phyloP scores from a whole-genome alignment of 331 rosid species.

The Quercus lobata region DNA sequence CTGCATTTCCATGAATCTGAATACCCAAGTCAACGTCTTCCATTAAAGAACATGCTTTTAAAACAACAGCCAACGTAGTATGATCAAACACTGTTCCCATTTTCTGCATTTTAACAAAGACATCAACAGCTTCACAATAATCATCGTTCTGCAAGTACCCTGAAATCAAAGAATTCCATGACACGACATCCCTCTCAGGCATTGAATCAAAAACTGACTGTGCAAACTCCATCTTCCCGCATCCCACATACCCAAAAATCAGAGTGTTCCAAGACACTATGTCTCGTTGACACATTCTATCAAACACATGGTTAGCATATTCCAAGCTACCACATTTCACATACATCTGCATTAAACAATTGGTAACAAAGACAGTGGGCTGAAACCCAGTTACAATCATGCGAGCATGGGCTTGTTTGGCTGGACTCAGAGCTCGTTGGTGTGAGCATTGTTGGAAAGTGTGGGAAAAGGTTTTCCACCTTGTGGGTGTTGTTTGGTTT shows the following conservation, averaged over 20 bases:
- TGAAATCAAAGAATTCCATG: conserved; percentile 77
- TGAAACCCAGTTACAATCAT: conserved; percentile 57
- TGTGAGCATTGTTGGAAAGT: conserved; percentile 62
- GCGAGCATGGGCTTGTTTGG: conserved; percentile 67
- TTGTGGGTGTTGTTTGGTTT: conserved; percentile 30
- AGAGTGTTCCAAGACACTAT: conserved; percentile 71
- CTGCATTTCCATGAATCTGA: conserved; percentile 59
- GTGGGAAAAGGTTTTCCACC: conserved; percentile 42
- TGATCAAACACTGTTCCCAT: conserved; percentile 37
- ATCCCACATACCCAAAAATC: conserved; percentile 58
- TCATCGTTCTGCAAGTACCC: conserved; percentile 51
- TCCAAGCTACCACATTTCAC: conserved; percentile 40
- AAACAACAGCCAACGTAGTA: conserved; percentile 49
- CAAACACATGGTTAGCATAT: conserved; percentile 50
- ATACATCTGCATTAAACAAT: conserved; percentile 63
- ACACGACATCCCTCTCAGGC: conserved; percentile 65
- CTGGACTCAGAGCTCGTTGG: conserved; percentile 42
- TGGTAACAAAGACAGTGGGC: conserved; percentile 64
- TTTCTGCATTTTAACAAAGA: conserved; percentile 45
- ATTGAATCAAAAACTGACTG: conserved; percentile 47
- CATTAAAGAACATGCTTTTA: conserved; percentile 51
- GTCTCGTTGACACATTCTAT: conserved; percentile 49
- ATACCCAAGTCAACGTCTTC: conserved; percentile 49
- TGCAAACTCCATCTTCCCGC: conserved; percentile 42
- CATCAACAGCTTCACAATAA: conserved; percentile 21